Evolutionary conservation across 495 filamentous ascomycete genomes (phyloP), one percentile per base, ranked within the genome.

Genomic region (Daldinia caldariorum): DNA sequence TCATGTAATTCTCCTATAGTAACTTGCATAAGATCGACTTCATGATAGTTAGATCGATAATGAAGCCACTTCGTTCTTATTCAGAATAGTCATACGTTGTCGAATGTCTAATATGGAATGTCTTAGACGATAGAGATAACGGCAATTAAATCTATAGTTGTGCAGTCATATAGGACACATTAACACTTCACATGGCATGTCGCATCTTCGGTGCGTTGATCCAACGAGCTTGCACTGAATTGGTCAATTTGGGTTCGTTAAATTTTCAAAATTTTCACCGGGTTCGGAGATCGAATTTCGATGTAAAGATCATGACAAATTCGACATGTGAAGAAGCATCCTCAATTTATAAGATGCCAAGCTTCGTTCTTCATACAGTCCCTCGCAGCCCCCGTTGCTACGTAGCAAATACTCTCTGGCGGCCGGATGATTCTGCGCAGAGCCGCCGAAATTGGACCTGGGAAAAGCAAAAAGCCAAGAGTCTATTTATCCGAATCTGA

Each of bases 341-440:
- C 61, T 59, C 62, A 62, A 71, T 71, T 71, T 71, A 66, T 71
- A 71, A 66, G 63, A 58, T 50, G 68, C 68, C 68, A 71, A 71
- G 68, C 50, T 37, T 20, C 1, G 18, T 34, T 34, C 43, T 13
- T 41, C 43, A 49, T 31, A 37, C 13, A 39, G 26, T 34, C 41
- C 43, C 29, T 50, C 43, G 39, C 39, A 14, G 47, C 53, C 26
- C 3, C 26, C 26, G 60, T 39, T 34, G 67, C 34, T 70, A 70
- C 62, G 67, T 70, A 57, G 58, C 43, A 70, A 70, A 34, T 47
- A 32, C 34, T 53, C 62, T 53, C 56, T 3, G 4, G 38, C 59
- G 60, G 60, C 60, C 66, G 66, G 66, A 47, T 62, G 60, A 63
- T 54, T 69, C 54, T 58, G 22, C 56, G 63, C 63, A 71, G 63